phyloP scores from a whole-genome alignment of 805 yeast species.

The Sungouiozyma intestinalis region DNA sequence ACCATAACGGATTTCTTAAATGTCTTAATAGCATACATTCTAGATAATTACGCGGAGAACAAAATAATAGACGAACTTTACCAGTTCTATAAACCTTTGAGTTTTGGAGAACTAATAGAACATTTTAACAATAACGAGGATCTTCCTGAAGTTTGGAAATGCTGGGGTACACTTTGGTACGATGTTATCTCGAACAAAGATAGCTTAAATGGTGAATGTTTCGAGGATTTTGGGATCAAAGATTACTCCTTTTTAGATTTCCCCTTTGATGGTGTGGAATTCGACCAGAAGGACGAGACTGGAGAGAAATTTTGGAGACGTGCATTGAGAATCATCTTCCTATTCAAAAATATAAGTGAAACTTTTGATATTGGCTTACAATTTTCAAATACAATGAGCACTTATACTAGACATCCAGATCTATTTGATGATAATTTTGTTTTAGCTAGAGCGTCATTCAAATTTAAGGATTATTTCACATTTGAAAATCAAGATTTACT shows the following conservation, averaged over 20 bases:
- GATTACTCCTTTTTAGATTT: constrained; percentile 47
- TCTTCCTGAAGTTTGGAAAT: constrained; percentile 69
- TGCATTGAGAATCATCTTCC: constrained; percentile 21
- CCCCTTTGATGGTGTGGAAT: constrained; percentile 53
- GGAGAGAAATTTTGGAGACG: constrained; percentile 29
- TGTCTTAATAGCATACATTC: constrained; percentile 34
- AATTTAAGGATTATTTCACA: constrained; percentile 8
- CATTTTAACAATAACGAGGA: constrained; percentile 49
- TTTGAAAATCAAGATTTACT: constrained; percentile 4
- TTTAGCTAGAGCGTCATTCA: constrained; percentile 18
- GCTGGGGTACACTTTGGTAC: constrained; percentile 81
- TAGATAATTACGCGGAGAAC: constrained; percentile 18
- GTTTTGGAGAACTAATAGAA: constrained; percentile 34
- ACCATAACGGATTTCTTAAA: constrained; percentile 54
- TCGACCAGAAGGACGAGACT: constrained; percentile 30
- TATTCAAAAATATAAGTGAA: constrained; percentile 24
- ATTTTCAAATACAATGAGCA: constrained; percentile 10
- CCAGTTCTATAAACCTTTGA: constrained; percentile 16
- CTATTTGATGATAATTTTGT: constrained; percentile 9
- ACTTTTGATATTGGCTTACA: constrained; percentile 11
- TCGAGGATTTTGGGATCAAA: constrained; percentile 46
- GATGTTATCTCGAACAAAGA: constrained; percentile 45
- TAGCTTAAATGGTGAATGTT: constrained; percentile 26
- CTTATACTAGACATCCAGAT: constrained; percentile 9
- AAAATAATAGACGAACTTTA: constrained; percentile 14